Evolutionary conservation across 768 basidiomycete species (phyloP).

Genomic region (Leccinellum albellum): DNA sequence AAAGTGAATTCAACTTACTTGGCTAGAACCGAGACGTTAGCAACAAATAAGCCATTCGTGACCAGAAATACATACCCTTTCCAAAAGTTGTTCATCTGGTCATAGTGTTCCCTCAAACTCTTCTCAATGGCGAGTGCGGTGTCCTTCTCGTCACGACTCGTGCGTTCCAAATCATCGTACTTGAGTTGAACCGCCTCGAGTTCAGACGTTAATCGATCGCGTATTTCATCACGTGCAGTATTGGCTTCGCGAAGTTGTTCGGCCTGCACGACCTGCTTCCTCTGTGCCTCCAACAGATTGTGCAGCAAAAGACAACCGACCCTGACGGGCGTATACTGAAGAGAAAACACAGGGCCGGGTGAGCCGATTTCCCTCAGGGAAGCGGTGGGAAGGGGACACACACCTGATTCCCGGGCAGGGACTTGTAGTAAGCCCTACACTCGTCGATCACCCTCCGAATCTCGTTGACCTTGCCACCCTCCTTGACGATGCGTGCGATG

Average conservation of each 20-base stretch:
- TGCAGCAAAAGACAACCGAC: conserved; percentile 47
- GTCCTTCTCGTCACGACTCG: conserved; percentile 48
- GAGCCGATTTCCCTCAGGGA: conserved; percentile 10
- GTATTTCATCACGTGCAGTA: conserved; percentile 31
- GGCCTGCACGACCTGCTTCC: conserved; percentile 35
- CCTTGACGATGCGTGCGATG: conserved; percentile 51
- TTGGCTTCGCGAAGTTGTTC: conserved; percentile 31
- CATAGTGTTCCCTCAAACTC: conserved; percentile 51
- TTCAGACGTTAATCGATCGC: conserved; percentile 29
- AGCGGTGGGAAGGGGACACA: conserved; percentile 10
- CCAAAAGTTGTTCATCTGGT: conserved; percentile 42
- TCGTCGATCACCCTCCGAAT: conserved; percentile 51
- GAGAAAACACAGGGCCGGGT: not conserved
- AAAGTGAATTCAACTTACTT: conserved; percentile 29
- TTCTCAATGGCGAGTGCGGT: conserved; percentile 49
- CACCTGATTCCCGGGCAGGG: conserved; percentile 46
- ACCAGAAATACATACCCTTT: conserved; percentile 29
- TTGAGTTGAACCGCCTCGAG: conserved; percentile 38
- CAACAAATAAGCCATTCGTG: conserved; percentile 6
- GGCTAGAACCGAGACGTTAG: conserved; percentile 28
- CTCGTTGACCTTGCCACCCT: conserved; percentile 50
- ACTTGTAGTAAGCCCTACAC: conserved; percentile 44
- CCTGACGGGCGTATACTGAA: conserved; percentile 50
- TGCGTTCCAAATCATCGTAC: conserved; percentile 39
- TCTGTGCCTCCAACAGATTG: conserved; percentile 48